These are phyloP conservation scores for Beauveria sp. DNA, from an alignment of 2,329 filamentous ascomycete genomes.

Conservation along the genomic window DNA sequence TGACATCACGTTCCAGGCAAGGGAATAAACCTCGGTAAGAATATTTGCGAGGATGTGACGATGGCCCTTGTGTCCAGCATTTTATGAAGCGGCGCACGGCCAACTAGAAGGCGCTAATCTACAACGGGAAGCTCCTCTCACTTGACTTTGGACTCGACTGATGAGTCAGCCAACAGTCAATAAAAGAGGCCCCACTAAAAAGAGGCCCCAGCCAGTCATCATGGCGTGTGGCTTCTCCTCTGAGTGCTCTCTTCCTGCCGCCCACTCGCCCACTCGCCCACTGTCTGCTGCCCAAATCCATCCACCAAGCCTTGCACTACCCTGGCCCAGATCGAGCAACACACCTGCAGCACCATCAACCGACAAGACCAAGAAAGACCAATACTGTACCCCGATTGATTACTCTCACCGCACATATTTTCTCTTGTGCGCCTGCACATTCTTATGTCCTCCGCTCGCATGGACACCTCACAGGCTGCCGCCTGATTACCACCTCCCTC, in stretches of 20 bases:
- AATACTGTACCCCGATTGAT: background rate
- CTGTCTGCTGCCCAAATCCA: background rate
- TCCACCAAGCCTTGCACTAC: slow-evolving; percentile 6
- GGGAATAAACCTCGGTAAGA: background rate
- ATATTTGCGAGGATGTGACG: background rate
- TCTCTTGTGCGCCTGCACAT: background rate
- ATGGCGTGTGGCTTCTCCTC: background rate
- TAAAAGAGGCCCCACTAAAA: background rate
- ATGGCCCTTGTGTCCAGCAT: background rate
- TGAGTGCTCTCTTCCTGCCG: slow-evolving; percentile 1
- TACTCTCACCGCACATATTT: background rate
- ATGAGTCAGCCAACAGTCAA: background rate
- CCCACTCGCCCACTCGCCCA: background rate
- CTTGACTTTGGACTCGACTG: background rate
- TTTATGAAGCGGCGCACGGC: background rate
- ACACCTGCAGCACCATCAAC: slow-evolving; percentile 10
- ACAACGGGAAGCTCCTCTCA: background rate
- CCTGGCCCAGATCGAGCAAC: slow-evolving; percentile 9
- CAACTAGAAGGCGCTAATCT: background rate
- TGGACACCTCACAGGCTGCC: slow-evolving; percentile 29
- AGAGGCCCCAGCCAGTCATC: background rate
- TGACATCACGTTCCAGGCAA: background rate
- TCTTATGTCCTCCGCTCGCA: slow-evolving; percentile 14
- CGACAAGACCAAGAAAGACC: background rate
- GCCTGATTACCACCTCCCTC: slow-evolving; percentile 19